Evolutionary conservation across 108 stramenopile genomes (phyloP).

Genomic region (Cyclotella baltica): DNA sequence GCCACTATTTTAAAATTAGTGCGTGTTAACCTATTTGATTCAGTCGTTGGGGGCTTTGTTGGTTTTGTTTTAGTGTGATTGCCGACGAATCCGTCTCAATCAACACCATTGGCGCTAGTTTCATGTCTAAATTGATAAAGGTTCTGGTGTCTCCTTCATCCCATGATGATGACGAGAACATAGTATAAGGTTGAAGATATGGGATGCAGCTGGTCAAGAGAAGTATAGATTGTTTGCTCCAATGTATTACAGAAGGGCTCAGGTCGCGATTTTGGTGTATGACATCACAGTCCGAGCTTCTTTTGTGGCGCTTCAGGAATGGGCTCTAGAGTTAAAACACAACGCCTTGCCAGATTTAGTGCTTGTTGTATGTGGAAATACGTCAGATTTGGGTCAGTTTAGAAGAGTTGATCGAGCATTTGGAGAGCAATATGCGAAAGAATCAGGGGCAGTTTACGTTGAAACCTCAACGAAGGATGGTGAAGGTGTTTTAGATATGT

Average conservation of each 20-base stretch:
- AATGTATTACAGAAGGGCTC: constrained; percentile 74
- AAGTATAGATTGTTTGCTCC: constrained; percentile 86
- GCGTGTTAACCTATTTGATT: too few species aligned
- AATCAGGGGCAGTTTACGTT: constrained; percentile 65
- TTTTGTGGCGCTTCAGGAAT: constrained; percentile 44
- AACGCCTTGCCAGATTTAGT: constrained; percentile 51
- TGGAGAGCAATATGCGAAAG: constrained; percentile 59
- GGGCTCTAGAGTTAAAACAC: constrained; percentile 42
- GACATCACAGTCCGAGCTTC: constrained; percentile 53
- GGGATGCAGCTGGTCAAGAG: constrained; percentile 94
- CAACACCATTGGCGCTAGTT: constrained; percentile 74
- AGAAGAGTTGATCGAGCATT: constrained; percentile 33
- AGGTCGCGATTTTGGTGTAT: constrained; percentile 59
- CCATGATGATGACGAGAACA: too few species aligned
- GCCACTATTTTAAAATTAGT: too few species aligned
- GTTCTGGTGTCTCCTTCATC: too few species aligned
- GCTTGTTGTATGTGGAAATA: constrained; percentile 60
- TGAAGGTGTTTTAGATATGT: constrained; percentile 64
- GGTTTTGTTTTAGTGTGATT: too few species aligned
- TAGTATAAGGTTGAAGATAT: too few species aligned
- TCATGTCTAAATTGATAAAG: too few species aligned
- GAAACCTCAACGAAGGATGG: constrained; percentile 78
- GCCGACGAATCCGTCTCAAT: too few species aligned
- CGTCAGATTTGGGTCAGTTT: constrained; percentile 49
- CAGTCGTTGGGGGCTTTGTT: too few species aligned